Conservation (phyloP, 768 basidiomycete genomes). For the Mycena kentingensis region DNA sequence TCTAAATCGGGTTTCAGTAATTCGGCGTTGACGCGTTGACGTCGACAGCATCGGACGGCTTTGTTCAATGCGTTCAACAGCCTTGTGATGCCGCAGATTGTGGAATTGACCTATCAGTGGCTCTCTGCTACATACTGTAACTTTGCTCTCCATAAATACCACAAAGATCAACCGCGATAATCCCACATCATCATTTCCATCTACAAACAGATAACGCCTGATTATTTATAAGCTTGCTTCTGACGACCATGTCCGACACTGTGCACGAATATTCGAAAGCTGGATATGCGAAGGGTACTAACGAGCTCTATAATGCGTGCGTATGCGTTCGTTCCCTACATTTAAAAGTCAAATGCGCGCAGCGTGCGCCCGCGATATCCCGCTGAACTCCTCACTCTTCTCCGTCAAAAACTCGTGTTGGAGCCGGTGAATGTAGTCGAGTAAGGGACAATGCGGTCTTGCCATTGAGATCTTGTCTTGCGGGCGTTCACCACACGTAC, state of each 20-base stretch:
- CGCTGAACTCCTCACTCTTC: slow-evolving; percentile 41
- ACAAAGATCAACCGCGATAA: no score
- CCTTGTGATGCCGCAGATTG: no score
- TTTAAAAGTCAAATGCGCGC: neutral
- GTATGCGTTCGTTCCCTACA: neutral
- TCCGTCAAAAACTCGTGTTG: slow-evolving; percentile 39
- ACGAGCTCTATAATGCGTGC: slow-evolving; percentile 58
- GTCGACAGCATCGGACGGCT: no score
- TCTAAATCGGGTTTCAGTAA: no score
- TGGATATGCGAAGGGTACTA: slow-evolving; percentile 63
- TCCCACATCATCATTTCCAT: no score
- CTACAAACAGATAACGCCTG: no score
- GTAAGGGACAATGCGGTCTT: slow-evolving; percentile 36
- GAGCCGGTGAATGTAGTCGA: slow-evolving; percentile 48
- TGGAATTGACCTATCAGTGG: no score
- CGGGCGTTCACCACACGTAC: neutral
- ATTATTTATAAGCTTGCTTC: no score
- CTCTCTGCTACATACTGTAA: no score
- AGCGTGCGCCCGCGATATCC: slow-evolving; percentile 66
- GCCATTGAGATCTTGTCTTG: neutral
- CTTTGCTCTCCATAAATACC: no score
- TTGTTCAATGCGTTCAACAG: no score
- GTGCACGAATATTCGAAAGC: slow-evolving; percentile 49
- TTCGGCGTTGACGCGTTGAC: no score
- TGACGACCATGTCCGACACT: neutral